Conservation (phyloP, 768 basidiomycete species). For the Lyophyllum decastes region DNA sequence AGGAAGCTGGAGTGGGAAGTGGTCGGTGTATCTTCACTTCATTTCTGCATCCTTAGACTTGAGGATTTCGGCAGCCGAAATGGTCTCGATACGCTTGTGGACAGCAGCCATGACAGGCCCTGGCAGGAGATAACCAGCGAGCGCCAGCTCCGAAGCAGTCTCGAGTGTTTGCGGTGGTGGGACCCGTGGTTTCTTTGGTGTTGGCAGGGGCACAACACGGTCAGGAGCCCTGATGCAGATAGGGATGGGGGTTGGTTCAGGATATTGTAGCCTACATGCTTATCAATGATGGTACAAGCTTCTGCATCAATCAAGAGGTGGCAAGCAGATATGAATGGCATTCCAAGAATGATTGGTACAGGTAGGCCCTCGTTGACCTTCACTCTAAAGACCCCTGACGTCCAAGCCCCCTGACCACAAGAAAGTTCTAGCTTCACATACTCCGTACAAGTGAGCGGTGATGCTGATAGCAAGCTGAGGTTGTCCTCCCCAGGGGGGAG, state of each 20-base stretch:
- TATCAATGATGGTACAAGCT: constrained; percentile 15
- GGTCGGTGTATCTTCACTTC: constrained; percentile 1
- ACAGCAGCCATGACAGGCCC: constrained; percentile 15
- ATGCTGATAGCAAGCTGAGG: constrained; percentile 11
- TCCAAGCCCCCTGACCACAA: constrained; percentile 19
- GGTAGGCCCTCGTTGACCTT: constrained; percentile 19
- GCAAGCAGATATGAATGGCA: constrained; percentile 20
- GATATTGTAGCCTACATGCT: constrained; percentile 11
- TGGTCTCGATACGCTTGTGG: constrained; percentile 9
- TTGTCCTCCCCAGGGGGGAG: constrained; percentile 20
- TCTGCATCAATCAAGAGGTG: constrained; percentile 20
- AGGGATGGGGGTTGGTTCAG: background rate
- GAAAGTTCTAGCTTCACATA: constrained; percentile 19
- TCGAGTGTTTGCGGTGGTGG: background rate
- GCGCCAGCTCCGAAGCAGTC: background rate
- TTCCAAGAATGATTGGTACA: constrained; percentile 25
- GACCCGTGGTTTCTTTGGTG: background rate
- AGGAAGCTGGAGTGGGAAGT: constrained; percentile 19
- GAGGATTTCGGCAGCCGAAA: constrained; percentile 24
- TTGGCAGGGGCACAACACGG: background rate
- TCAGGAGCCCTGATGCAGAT: constrained; percentile 1
- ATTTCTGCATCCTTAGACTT: background rate
- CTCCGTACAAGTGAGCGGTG: constrained; percentile 16
- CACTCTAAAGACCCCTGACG: constrained; percentile 12
- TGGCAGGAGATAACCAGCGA: constrained; percentile 6